Conservation (phyloP, 2,329 filamentous ascomycete species). For the Trichophaea hybrida region DNA sequence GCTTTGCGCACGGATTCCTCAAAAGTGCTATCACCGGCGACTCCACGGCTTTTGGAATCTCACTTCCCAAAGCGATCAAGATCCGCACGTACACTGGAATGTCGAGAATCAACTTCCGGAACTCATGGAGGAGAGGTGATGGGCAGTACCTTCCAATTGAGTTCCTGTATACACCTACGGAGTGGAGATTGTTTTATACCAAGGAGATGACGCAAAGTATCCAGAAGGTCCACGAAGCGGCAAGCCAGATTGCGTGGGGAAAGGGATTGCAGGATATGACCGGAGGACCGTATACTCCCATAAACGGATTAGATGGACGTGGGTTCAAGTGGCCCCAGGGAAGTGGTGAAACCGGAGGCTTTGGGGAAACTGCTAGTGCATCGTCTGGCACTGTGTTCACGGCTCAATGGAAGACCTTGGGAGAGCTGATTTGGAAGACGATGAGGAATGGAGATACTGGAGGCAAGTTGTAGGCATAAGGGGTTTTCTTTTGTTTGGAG, state of each 20-base stretch:
- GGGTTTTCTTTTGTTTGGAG: too few relatives aligned
- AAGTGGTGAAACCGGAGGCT: not conserved
- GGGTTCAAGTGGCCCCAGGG: not conserved
- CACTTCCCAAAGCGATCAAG: constrained; percentile 10
- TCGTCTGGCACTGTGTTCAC: not conserved
- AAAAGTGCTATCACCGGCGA: constrained; percentile 17
- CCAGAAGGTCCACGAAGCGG: constrained; percentile 39
- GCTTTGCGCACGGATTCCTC: constrained; percentile 19
- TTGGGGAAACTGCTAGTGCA: not conserved
- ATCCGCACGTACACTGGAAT: not conserved
- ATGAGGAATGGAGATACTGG: constrained; percentile 18
- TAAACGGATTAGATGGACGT: not conserved
- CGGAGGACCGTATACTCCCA: not conserved
- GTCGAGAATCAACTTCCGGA: constrained; percentile 29
- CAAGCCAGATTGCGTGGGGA: constrained; percentile 33
- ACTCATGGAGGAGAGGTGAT: constrained; percentile 31
- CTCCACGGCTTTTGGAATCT: constrained; percentile 21
- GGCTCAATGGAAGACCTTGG: constrained; percentile 1
- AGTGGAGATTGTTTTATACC: constrained; percentile 48
- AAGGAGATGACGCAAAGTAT: constrained; percentile 39
- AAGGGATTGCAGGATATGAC: constrained; percentile 25
- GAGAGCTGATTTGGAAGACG: constrained; percentile 16
- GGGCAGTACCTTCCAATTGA: constrained; percentile 38
- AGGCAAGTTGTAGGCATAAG: too few relatives aligned
- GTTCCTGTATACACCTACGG: constrained; percentile 46